Evolutionary conservation across 2,329 filamentous ascomycete species (phyloP).

Genomic region (Botrytis elliptica): DNA sequence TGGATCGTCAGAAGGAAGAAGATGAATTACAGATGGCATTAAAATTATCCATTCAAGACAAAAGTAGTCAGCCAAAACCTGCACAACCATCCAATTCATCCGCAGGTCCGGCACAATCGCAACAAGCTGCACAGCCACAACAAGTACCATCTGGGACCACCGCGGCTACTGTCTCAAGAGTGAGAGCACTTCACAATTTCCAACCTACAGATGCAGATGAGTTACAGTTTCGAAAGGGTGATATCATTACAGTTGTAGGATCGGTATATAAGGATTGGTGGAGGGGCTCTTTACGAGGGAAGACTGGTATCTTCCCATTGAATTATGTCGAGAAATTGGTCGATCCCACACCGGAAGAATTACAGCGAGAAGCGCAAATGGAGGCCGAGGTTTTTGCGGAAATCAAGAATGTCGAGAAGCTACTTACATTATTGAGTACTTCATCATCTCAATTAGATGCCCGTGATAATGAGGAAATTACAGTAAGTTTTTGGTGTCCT

Average conservation of each 20-base stretch:
- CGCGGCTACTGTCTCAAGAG: constrained; percentile 91
- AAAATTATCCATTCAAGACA: constrained; percentile 88
- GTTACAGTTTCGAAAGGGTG: constrained; percentile 92
- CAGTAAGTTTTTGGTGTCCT: constrained; percentile 49
- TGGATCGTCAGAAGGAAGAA: constrained; percentile 92
- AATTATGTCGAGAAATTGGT: constrained; percentile 98
- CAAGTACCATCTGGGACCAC: constrained; percentile 79
- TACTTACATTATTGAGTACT: constrained; percentile 87
- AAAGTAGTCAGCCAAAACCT: constrained; percentile 56
- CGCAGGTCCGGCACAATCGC: constrained; percentile 42
- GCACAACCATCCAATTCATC: constrained; percentile 40
- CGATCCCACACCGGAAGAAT: constrained; percentile 89
- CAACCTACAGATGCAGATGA: constrained; percentile 91
- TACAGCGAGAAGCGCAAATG: constrained; percentile 95
- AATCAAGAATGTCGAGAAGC: constrained; percentile 74
- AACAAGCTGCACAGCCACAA: constrained; percentile 47
- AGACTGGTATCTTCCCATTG: constrained; percentile 95
- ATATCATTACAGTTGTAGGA: constrained; percentile 94
- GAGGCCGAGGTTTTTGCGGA: constrained; percentile 77
- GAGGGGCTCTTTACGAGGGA: constrained; percentile 90
- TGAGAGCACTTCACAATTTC: constrained; percentile 92
- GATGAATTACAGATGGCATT: constrained; percentile 96
- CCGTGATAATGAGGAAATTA: constrained; percentile 96
- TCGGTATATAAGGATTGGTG: constrained; percentile 99
- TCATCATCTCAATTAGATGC: constrained; percentile 76